A percentile compares a stretch with the other conserved stretches of the same genome.
Evolutionary conservation across 2,329 filamentous ascomycete species (phyloP).

Genomic region (Cladosporium sp.): DNA sequence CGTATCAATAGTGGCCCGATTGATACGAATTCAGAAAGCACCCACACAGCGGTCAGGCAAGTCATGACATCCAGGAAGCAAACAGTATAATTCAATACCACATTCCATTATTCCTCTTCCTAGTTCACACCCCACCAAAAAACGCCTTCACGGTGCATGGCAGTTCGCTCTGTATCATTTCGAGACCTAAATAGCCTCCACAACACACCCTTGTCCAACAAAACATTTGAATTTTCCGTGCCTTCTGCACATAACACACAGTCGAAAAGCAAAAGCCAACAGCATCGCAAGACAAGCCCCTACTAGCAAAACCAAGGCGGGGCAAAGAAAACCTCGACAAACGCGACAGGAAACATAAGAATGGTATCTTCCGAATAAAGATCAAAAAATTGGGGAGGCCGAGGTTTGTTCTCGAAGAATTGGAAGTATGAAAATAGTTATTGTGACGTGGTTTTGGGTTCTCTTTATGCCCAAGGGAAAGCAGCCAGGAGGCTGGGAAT

Average conservation of each 20-base stretch:
- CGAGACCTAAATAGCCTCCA: not conserved
- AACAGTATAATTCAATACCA: not conserved
- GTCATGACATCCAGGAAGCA: not conserved
- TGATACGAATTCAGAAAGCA: not conserved
- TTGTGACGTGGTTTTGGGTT: not conserved
- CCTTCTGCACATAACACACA: not conserved
- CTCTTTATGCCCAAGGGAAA: constrained; percentile 25
- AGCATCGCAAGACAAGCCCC: not conserved
- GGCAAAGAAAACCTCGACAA: not conserved
- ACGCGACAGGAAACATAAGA: constrained; percentile 9
- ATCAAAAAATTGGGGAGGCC: constrained; percentile 7
- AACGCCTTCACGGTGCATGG: not conserved
- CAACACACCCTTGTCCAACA: not conserved
- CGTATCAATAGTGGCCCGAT: not conserved
- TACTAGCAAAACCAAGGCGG: not conserved
- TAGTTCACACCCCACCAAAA: not conserved
- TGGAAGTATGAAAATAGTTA: not conserved
- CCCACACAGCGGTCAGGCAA: not conserved
- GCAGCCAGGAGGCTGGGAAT: constrained; percentile 31
- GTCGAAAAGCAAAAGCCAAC: not conserved
- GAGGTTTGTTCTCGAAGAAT: constrained; percentile 4
- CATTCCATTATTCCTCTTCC: not conserved
- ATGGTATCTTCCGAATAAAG: constrained; percentile 23
- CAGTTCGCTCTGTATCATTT: not conserved
- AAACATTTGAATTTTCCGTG: not conserved